A percentile compares a stretch with the other conserved stretches of the same genome.
These are phyloP conservation scores for Protea cynaroides DNA, from an alignment of 164 flowering plant species.

Conservation along the genomic window DNA sequence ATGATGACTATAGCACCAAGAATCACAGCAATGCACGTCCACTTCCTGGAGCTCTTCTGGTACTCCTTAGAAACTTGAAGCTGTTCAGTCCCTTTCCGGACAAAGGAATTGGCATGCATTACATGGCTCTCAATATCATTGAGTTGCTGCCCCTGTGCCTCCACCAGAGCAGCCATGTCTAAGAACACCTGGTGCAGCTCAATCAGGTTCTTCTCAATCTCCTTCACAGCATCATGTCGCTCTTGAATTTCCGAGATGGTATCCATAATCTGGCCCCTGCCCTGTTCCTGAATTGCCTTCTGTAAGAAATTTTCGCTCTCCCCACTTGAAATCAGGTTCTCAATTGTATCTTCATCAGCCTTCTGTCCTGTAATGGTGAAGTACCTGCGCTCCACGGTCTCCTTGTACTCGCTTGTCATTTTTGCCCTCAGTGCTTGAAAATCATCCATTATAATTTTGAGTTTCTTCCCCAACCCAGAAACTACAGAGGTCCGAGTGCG, in stretches of 20 bases:
- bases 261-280: constrained; percentile 29
- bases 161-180: constrained; percentile 38
- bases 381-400: constrained; percentile 32
- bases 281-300: constrained; percentile 30
- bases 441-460: constrained; percentile 31
- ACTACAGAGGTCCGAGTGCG: constrained; percentile 31
- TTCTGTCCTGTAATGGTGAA: constrained; percentile 28
- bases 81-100: constrained; percentile 23
- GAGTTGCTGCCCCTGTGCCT: constrained; percentile 36
- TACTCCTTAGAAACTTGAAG: constrained; percentile 24
- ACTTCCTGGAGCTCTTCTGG: constrained; percentile 30
- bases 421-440: constrained; percentile 21
- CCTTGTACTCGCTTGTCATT: constrained; percentile 23
- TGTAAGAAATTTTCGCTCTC: constrained; percentile 26
- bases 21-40: constrained; percentile 23
- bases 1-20: constrained; percentile 11
- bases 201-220: constrained; percentile 28
- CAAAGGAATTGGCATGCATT: constrained; percentile 25
- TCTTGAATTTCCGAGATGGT: constrained; percentile 33
- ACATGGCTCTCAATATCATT: constrained; percentile 34
- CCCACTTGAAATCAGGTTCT: constrained; percentile 24
- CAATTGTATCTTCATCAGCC: constrained; percentile 23
- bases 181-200: constrained; percentile 37
- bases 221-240: constrained; percentile 31
- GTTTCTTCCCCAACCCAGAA: constrained; percentile 29